Base-by-base conservation (phyloP, 2,329 filamentous ascomycete genomes). In the Colletotrichum sp. region DNA sequence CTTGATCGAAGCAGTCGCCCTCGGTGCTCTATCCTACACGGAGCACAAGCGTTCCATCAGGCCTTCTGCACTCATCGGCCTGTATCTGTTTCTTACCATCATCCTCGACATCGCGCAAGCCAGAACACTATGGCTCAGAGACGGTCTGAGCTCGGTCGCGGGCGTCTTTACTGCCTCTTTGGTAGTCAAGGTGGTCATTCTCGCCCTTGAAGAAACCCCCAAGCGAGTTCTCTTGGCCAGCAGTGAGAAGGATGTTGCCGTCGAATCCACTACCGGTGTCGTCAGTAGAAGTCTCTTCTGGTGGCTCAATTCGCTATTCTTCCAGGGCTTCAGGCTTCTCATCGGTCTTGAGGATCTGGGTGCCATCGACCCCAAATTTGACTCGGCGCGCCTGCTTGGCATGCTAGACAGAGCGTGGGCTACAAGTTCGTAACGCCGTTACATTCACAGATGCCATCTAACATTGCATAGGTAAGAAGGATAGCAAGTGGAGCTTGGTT, bases 11-110 rank as follows among this genome's bases (percentile, higher is more conserved):
- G 80, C 81, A 3, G 52, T 84, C 5, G 78, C 78, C n/a, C 76
- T 84, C 7, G 71, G 80, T 4, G 52, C 78, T 0, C 69, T 87
- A 4, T 86, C 84, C 0, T 84, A 79, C 61, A 32, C 76, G 2
- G 85, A 87, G 69, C 86, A 87, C 74, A 76, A 77, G 14, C 81
- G 80, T 7, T 81, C 83, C 7, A 76, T 78, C 3, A 78, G 80
- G 21, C 83, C 85, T 1, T 85, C 85, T 0, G 76, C 80, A 0
- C 61, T 86, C 2, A 76, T 86, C 14, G 79, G 76, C 55, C 16
- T 71, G 10, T 86, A 82, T 56, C 78, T 86, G 5, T 75, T 84
- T 58, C 69, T 81, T 14, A 81, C 82, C 0, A 76, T 82, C 8
- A 58, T 85, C 18, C 81, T 84, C 32, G 84, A 86, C 24, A 76